phyloP scores from a whole-genome alignment of 495 filamentous ascomycete genomes.

The Neurospora hispaniola region DNA sequence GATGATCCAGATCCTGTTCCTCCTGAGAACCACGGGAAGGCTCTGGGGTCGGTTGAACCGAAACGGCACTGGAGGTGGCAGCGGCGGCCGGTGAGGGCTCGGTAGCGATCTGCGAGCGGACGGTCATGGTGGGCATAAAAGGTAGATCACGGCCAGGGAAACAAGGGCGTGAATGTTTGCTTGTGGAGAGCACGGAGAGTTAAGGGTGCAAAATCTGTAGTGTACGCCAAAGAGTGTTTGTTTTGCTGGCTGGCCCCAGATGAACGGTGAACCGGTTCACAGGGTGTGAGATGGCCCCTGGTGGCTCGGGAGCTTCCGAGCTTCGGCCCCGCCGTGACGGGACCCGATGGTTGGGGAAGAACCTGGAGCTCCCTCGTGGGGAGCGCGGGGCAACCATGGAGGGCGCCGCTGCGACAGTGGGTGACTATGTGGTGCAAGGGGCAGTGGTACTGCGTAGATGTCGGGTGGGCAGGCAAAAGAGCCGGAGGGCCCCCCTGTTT shows the following conservation, averaged over 20 bases:
- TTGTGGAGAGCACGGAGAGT: not conserved
- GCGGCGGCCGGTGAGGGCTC: conserved; percentile 2
- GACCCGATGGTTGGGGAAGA: not conserved
- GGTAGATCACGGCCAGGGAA: not conserved
- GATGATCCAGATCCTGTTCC: not conserved
- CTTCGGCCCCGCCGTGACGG: not conserved
- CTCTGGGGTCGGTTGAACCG: conserved; percentile 1
- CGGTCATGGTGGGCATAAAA: conserved; percentile 4
- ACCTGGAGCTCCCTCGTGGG: not conserved
- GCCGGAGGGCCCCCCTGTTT: not conserved
- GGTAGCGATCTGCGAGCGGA: conserved; percentile 3
- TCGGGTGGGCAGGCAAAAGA: not conserved
- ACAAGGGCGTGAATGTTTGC: not conserved
- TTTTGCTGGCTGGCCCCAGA: not conserved
- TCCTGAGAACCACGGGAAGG: not conserved
- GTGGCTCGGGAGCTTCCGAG: not conserved
- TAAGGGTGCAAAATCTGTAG: not conserved
- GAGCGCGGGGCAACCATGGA: not conserved
- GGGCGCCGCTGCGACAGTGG: not conserved
- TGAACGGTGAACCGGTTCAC: not conserved
- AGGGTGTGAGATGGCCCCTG: not conserved
- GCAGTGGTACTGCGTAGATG: not conserved
- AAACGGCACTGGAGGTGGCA: conserved; percentile 3
- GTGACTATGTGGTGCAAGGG: not conserved
- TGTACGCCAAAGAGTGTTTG: not conserved